Evolutionary conservation across 2,329 filamentous ascomycete species (phyloP), one percentile per base, ranked within the genome.

Genomic region (Calonectria pauciramosa): DNA sequence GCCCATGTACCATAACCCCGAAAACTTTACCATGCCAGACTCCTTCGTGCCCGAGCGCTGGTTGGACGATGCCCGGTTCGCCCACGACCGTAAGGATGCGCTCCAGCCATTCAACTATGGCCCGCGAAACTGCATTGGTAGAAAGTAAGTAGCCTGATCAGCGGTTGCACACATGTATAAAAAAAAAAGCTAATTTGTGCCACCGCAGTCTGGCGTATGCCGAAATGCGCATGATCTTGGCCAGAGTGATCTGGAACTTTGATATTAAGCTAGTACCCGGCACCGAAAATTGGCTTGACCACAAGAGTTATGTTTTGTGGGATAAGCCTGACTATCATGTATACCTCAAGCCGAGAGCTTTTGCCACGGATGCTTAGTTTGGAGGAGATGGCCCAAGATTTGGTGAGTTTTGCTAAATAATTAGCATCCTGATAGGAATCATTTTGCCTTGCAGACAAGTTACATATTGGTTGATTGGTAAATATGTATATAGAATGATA

Each of bases 91-190:
- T 7, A 60, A 59, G 23, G 32, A 59, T 9, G 71, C 34, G 2
- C 28, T 73, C 14, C 71, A 73, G 34, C 71, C 71, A 10, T 73
- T 73, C 7, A 71, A 68, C 6, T 34, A 59, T 18, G 71, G 71
- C 7, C 71, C 71, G 2, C 63, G 71, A 36, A 71, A 73, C 6
- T 73, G 71, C 28, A 66, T 73, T 2, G 71, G 71, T 6, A 73
- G 66, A 49, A 73, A 73, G 71, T n/a, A n/a, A n/a, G n/a, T n/a
- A n/a, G n/a, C n/a, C n/a, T n/a, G n/a, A n/a, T n/a, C n/a, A n/a
- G n/a, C n/a, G n/a, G n/a, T n/a, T n/a, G n/a, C n/a, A n/a, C n/a
- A n/a, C n/a, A n/a, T n/a, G n/a, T n/a, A n/a, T n/a, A n/a, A n/a
- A n/a, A n/a, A n/a, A 16, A 32, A 26, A 9, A 11, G 26, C 30